These are phyloP conservation scores for Annona cherimola DNA, from an alignment of 164 flowering plant genomes.

Conservation along the genomic window DNA sequence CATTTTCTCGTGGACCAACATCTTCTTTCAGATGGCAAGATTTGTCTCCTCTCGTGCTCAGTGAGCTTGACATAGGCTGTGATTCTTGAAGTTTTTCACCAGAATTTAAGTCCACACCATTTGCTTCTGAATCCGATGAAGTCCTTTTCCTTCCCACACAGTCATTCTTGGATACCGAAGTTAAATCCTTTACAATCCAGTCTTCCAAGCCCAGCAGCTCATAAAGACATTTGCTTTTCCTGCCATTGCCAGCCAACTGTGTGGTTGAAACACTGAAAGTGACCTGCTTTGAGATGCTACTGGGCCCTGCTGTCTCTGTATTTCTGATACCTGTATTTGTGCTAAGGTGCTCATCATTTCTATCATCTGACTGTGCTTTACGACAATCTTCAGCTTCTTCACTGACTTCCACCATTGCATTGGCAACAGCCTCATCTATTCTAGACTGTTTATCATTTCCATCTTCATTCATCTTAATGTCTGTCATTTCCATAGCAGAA, in stretches of 20 bases:
- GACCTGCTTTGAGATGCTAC: background rate
- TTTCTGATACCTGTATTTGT: constrained; percentile 7
- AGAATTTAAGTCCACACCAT: constrained; percentile 12
- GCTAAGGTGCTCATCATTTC: constrained; percentile 3
- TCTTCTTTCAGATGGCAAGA: constrained; percentile 24
- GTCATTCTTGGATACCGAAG: constrained; percentile 14
- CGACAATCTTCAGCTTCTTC: constrained; percentile 30
- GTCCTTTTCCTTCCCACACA: constrained; percentile 8
- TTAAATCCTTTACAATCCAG: constrained; percentile 25
- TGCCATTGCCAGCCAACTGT: constrained; percentile 33
- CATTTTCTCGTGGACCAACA: constrained; percentile 30
- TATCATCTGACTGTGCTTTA: constrained; percentile 9
- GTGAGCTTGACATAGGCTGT: constrained; percentile 17
- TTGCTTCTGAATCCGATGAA: constrained; percentile 13
- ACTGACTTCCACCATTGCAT: constrained; percentile 6
- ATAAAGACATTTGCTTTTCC: constrained; percentile 50
- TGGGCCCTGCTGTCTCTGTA: constrained; percentile 4
- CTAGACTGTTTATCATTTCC: background rate
- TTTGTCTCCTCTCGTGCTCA: constrained; percentile 17
- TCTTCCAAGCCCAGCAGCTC: constrained; percentile 52
- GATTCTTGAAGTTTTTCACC: constrained; percentile 21
- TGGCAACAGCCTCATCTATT: background rate
- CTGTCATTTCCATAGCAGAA: constrained; percentile 6
- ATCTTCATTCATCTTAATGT: background rate
- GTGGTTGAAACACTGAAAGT: constrained; percentile 17